Evolutionary conservation across 441 rosid species (phyloP).

Genomic region (Geranium incanum): DNA sequence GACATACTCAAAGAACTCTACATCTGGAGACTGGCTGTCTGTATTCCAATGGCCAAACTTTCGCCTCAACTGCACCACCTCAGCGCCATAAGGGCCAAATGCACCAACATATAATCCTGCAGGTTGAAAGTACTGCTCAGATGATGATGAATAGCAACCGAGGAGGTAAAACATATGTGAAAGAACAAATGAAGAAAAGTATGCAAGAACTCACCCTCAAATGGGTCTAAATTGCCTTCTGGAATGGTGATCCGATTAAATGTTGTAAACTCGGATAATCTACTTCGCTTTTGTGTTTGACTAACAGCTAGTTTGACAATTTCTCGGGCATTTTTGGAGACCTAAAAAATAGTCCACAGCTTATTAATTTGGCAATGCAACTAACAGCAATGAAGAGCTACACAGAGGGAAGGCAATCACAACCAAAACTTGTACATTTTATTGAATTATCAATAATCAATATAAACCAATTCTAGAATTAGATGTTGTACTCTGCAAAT

Average conservation of each 20-base stretch:
- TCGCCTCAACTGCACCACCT: conserved; percentile 82
- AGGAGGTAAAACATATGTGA: neutral
- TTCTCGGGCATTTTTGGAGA: conserved; percentile 69
- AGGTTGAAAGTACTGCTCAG: conserved; percentile 6
- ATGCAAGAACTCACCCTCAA: conserved; percentile 48
- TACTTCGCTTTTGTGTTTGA: conserved; percentile 63
- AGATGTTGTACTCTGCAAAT: neutral
- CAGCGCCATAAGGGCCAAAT: conserved; percentile 90
- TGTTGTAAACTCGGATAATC: conserved; percentile 52
- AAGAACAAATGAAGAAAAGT: conserved; percentile 6
- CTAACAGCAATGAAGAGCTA: conserved; percentile 3
- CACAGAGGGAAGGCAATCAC: neutral
- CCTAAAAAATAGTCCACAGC: conserved; percentile 35
- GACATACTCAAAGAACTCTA: conserved; percentile 77
- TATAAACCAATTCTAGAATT: neutral
- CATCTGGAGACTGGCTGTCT: conserved; percentile 44
- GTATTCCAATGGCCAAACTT: conserved; percentile 78
- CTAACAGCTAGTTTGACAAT: conserved; percentile 74
- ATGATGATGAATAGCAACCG: neutral
- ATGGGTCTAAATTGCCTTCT: conserved; percentile 59
- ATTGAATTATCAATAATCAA: neutral
- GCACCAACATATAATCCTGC: conserved; percentile 90
- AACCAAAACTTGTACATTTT: neutral
- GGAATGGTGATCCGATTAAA: conserved; percentile 58
- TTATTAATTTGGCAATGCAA: conserved; percentile 10